Evolutionary conservation across 23 red algal species (phyloP).

Genomic region (Agarophyton chilense): DNA sequence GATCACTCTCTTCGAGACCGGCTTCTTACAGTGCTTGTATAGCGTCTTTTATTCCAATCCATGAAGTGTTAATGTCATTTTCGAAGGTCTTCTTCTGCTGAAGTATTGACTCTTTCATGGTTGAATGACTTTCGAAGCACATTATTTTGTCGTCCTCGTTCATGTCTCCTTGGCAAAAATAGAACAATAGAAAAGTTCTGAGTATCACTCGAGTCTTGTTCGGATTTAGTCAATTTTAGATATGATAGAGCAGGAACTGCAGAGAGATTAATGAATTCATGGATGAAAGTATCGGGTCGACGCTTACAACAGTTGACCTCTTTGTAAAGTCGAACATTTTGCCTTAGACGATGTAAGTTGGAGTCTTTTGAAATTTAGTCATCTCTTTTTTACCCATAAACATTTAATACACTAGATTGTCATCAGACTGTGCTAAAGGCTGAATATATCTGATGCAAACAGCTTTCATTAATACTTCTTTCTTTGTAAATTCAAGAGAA

Average conservation of each 20-base stretch:
- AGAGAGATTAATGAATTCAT: conserved; percentile 6
- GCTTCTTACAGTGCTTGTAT: conserved; percentile 14
- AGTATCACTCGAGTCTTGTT: conserved; percentile 15
- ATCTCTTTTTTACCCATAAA: conserved; percentile 2
- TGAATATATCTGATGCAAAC: neutral
- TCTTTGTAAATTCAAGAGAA: conserved; percentile 5
- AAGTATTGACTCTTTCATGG: neutral
- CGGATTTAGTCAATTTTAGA: conserved; percentile 19
- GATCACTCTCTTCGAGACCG: conserved; percentile 1
- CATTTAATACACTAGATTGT: neutral
- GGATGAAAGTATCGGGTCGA: neutral
- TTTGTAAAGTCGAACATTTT: conserved; percentile 10
- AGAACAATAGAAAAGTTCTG: conserved; percentile 27
- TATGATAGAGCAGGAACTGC: conserved; percentile 15
- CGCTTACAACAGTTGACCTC: neutral
- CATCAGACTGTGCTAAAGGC: neutral
- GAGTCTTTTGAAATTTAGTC: conserved; percentile 5
- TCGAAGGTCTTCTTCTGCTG: neutral
- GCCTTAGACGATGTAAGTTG: neutral
- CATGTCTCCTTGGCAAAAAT: neutral
- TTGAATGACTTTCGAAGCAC: neutral
- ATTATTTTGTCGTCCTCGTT: neutral
- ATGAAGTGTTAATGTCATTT: neutral
- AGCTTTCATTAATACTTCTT: conserved; percentile 33
- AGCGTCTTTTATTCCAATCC: conserved; percentile 6